A percentile compares a stretch with the other conserved stretches of the same genome.
These are phyloP conservation scores for Wilcoxina mikolae DNA, from an alignment of 495 filamentous ascomycete species.

Conservation along the genomic window DNA sequence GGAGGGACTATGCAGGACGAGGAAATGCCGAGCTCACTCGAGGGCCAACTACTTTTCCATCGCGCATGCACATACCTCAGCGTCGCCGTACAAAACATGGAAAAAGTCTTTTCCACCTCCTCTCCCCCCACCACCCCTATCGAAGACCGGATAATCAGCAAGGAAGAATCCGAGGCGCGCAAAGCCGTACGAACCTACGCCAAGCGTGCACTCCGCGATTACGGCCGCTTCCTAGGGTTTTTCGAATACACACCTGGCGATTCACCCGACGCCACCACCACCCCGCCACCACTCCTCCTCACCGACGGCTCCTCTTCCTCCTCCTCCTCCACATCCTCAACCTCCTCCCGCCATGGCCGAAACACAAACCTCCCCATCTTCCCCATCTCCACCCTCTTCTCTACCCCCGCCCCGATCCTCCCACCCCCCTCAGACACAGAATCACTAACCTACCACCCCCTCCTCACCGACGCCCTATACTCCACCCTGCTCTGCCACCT, in stretches of 20 bases:
- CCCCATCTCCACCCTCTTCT: slow-evolving; percentile 42
- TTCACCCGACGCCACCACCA: slow-evolving; percentile 48
- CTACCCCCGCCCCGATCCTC: slow-evolving; percentile 39
- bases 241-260: slow-evolving; percentile 68
- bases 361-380: slow-evolving; percentile 30
- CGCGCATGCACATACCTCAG: slow-evolving; percentile 58
- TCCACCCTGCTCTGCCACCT: slow-evolving; percentile 56
- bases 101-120: slow-evolving; percentile 34
- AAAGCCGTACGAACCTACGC: slow-evolving; percentile 55
- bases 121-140: slow-evolving; percentile 9
- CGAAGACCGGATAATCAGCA: slow-evolving; percentile 20
- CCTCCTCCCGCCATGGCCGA: slow-evolving; percentile 7
- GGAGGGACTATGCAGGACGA: slow-evolving; percentile 43
- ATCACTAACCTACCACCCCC: slow-evolving; percentile 61
- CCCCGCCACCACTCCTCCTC: slow-evolving; percentile 10
- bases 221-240: slow-evolving; percentile 48
- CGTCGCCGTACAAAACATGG: slow-evolving; percentile 50
- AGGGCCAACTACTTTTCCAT: slow-evolving; percentile 61
- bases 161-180: slow-evolving; percentile 35
- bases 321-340: slow-evolving; percentile 8
- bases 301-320: slow-evolving; percentile 12
- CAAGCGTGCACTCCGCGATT: slow-evolving; percentile 59
- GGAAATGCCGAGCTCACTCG: slow-evolving; percentile 56
- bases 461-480: slow-evolving; percentile 61
- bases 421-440: slow-evolving; percentile 40